A percentile compares a stretch with the other conserved stretches of the same genome.
phyloP scores from a whole-genome alignment of 768 basidiomycete genomes.

The Tylopilus cervinicoccineus region DNA sequence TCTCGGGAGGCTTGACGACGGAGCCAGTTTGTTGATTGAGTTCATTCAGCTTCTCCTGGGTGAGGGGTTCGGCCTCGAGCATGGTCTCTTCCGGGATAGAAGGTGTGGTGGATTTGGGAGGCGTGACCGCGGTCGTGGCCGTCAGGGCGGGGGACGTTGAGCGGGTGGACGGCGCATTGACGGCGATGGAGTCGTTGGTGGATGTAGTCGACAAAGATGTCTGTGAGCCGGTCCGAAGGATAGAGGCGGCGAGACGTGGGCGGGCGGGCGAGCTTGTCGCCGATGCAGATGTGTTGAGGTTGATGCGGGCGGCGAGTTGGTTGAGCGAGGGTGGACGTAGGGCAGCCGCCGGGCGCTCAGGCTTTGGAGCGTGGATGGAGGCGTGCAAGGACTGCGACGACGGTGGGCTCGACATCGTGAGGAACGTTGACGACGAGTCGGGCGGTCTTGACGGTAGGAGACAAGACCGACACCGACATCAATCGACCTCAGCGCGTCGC shows the following conservation, averaged over 20 bases:
- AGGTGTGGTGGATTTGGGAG: conserved; percentile 39
- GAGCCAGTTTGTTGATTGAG: conserved; percentile 51
- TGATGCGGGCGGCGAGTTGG: conserved; percentile 78
- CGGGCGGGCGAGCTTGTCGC: conserved; percentile 36
- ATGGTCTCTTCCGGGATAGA: conserved; percentile 35
- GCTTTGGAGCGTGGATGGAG: conserved; percentile 34
- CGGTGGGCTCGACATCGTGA: conserved; percentile 31
- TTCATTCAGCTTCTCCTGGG: conserved; percentile 61
- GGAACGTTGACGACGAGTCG: conserved; percentile 13
- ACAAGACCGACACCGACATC: conserved; percentile 10
- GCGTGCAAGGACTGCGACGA: conserved; percentile 27
- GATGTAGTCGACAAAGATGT: conserved; percentile 49
- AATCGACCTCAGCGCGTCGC: neutral
- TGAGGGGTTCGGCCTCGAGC: conserved; percentile 45
- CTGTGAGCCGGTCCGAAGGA: conserved; percentile 59
- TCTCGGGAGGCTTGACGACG: conserved; percentile 27
- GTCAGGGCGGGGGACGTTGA: conserved; percentile 60
- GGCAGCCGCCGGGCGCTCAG: conserved; percentile 32
- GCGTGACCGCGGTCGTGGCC: conserved; percentile 40
- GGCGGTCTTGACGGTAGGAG: conserved; percentile 7
- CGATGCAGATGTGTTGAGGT: conserved; percentile 33
- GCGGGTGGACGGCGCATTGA: conserved; percentile 64
- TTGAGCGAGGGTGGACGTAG: conserved; percentile 68
- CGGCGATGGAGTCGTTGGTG: conserved; percentile 57
- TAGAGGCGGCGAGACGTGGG: conserved; percentile 71